Evolutionary conservation across 768 basidiomycete genomes (phyloP), one percentile per base, ranked within the genome.

Genomic region (Tephrocybe sp.): DNA sequence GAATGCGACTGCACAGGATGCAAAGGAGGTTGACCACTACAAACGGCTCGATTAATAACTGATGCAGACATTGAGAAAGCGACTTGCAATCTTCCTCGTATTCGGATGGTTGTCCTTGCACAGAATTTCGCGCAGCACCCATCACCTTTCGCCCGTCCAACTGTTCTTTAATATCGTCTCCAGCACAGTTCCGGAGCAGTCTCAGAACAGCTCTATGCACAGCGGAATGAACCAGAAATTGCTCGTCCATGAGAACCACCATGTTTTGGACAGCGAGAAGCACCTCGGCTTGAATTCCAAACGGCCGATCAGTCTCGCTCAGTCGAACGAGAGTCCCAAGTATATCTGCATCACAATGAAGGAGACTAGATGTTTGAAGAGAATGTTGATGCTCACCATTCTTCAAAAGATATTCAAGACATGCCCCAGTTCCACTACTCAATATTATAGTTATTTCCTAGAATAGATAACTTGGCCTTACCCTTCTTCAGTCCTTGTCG

Each of bases 1-100:
- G 80, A 63, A 98, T 97, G 39, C 93, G 82, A 61, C 89, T 93
- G 76, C 94, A 96, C 31, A 98, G 68, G 53, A 89, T 90, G 70
- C 93, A 96, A 47, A 98, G 79, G 23, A 97, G 73, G 64, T 94
- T 90, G 54, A 97, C 93, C 68, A 98, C 85, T 97, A 61, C 38
- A 39, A 14, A 52, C 41, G 45, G 16, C n/a, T 49, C 57, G 42
- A 54, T 47, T 48, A 39, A 51, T 40, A 54, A 43, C 11, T 14
- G 33, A 16, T 39, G 47, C 39, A 17, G 35, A 23, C 31, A 45
- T 32, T 6, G 36, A 33, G 17, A 30, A 43, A 7, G 1, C 23
- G 41, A 12, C 92, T 59, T 68, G 92, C 92, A 64, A 64, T 94
- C 94, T 70, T 88, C 79, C 65, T 93, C 92, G 60, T 93, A 91